Base-by-base conservation (phyloP, 495 filamentous ascomycete genomes). In the Sabuloglossum arenarium region DNA sequence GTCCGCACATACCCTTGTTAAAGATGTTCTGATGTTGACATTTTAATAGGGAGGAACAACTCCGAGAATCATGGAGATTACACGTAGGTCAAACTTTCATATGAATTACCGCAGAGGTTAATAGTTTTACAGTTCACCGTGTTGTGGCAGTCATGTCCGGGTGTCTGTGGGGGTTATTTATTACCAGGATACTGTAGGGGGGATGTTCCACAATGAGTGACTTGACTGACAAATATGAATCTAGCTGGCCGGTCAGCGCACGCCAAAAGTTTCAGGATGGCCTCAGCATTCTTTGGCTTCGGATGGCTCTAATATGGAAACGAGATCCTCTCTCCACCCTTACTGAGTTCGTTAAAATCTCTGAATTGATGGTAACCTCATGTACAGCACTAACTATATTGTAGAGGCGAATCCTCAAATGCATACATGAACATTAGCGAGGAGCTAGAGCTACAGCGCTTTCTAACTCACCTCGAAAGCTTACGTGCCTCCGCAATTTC, bases 251-350 rank as follows among this genome's bases (percentile, higher is more conserved):
- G 10, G 89, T 96, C 60, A 87, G 84, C 23, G 91, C 89, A 1
- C 74, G 93, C 37, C 69, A 72, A 39, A 90, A 93, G 66, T 76
- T 96, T 63, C 88, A 94, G 65, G 78, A 88, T 56, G 88, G 88
- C 12, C 72, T 95, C 29, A 83, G 82, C 56, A 70, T 93, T 29
- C 73, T 98, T 11, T 95, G 90, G 79, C 74, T 98, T 14, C 81
- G 88, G 34, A 87, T 98, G 85, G 84, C 84, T n/a, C 72, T 97
- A 19, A 85, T 96, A 56, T 98, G 91, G 91, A 88, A 85, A 65
- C 79, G 86, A n/a, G 88, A 91, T n/a, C 91, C 91, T 0, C 71
- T 98, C 16, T 80, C 83, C 1, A 77, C 76, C 14, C 76, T 93
- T 29, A 73, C 86, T 1, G 73, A 78, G 39, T 43, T 43, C 4